These are phyloP conservation scores for Ogataea methylovora DNA, from an alignment of 805 yeast species.

Conservation along the genomic window DNA sequence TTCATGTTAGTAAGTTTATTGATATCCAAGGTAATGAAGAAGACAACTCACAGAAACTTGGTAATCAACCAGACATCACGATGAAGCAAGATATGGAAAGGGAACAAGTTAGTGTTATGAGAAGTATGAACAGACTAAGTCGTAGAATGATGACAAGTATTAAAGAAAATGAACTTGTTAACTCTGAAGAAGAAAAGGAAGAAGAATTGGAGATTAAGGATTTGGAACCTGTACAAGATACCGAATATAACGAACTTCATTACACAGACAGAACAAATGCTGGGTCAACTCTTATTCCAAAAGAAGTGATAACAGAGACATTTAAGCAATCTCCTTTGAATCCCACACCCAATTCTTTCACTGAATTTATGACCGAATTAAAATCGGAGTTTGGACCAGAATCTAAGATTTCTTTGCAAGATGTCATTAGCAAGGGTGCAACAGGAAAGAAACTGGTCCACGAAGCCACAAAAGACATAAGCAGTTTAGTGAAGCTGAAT, in stretches of 20 bases:
- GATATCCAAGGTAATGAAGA: conserved; percentile 77
- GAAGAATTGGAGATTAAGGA: conserved; percentile 45
- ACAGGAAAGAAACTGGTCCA: conserved; percentile 27
- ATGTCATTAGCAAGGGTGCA: conserved; percentile 15
- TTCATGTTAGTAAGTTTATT: conserved; percentile 57
- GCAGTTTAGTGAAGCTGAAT: conserved; percentile 41
- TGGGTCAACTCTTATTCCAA: conserved; percentile 17
- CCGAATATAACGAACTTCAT: conserved; percentile 46
- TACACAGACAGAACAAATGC: conserved; percentile 20
- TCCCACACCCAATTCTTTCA: conserved; percentile 19
- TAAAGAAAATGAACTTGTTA: conserved; percentile 29
- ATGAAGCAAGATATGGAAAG: conserved; percentile 62
- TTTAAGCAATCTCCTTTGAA: conserved; percentile 19
- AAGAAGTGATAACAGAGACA: conserved; percentile 11
- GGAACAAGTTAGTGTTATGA: conserved; percentile 68
- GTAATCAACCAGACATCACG: conserved; percentile 83
- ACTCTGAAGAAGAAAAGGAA: conserved; percentile 28
- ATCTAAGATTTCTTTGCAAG: conserved; percentile 6
- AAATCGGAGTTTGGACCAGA: conserved; percentile 11
- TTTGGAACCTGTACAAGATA: conserved; percentile 36
- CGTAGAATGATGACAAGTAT: conserved; percentile 65
- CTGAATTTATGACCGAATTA: conserved; percentile 14
- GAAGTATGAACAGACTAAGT: conserved; percentile 84
- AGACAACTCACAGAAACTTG: conserved; percentile 68
- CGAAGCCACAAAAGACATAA: conserved; percentile 37